These are phyloP conservation scores for Leccinellum rugosiceps DNA, from an alignment of 768 basidiomycete genomes.

Conservation along the genomic window DNA sequence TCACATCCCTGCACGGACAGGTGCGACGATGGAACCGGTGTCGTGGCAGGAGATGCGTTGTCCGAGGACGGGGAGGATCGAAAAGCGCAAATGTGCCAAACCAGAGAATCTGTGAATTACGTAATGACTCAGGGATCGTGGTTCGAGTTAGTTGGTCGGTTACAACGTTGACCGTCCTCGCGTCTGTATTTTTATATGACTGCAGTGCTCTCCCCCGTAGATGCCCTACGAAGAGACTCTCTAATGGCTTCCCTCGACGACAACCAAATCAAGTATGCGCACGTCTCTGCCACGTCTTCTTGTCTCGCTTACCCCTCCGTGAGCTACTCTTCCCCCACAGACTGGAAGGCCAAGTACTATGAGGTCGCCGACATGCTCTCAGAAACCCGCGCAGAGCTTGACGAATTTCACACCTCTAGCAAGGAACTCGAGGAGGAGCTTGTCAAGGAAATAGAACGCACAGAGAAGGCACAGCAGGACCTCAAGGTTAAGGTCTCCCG, in stretches of 20 bases:
- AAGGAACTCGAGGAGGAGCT: constrained; percentile 93
- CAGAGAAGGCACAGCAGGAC: constrained; percentile 82
- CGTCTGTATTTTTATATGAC: constrained; percentile 44
- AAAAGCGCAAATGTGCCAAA: constrained; percentile 85
- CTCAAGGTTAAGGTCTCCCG: constrained; percentile 67
- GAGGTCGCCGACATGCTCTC: constrained; percentile 81
- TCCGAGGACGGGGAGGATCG: constrained; percentile 72
- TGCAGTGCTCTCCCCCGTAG: constrained; percentile 59
- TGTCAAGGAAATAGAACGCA: constrained; percentile 84
- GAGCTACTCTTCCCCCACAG: constrained; percentile 58
- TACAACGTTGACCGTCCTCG: constrained; percentile 12
- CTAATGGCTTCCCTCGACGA: constrained; percentile 63
- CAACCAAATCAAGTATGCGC: constrained; percentile 54
- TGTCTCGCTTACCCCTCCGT: constrained; percentile 14
- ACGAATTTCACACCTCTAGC: constrained; percentile 83
- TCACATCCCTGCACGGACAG: constrained; percentile 34
- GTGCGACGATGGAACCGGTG: constrained; percentile 78
- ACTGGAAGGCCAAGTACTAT: constrained; percentile 79
- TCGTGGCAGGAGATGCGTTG: constrained; percentile 94
- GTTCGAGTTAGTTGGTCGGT: constrained; percentile 6
- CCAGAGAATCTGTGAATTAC: constrained; percentile 57
- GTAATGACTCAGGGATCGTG: constrained; percentile 18
- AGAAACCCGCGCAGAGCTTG: constrained; percentile 81
- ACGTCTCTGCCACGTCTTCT: constrained; percentile 10
- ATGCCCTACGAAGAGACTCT: constrained; percentile 57